Conservation (phyloP, 2,329 filamentous ascomycete genomes). For the Fusarium nygamai region DNA sequence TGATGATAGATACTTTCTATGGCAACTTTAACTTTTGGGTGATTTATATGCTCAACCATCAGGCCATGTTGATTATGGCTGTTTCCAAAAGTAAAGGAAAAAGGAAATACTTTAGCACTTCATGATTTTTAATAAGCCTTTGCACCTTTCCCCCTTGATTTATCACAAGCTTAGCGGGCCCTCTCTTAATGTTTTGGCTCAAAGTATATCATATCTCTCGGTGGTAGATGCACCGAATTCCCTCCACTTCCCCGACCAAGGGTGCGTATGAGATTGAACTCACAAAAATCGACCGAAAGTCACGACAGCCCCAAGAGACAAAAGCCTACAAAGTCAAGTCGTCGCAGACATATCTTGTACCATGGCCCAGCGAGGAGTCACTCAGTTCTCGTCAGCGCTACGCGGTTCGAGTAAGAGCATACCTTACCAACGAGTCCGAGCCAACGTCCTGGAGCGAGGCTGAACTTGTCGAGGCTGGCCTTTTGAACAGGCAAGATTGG, state of each 20-base stretch:
- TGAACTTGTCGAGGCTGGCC: not conserved
- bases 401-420: not conserved
- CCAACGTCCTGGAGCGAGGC: not conserved
- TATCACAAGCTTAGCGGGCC: too few relatives aligned
- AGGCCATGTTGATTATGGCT: too few relatives aligned
- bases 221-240: not conserved
- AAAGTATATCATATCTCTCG: too few relatives aligned
- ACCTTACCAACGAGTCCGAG: not conserved
- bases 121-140: too few relatives aligned
- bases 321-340: not conserved
- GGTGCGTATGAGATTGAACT: not conserved
- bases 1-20: rapidly evolving
- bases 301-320: not conserved
- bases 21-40: too few relatives aligned
- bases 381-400: not conserved
- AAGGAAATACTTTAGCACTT: too few relatives aligned
- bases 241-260: not conserved
- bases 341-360: not conserved
- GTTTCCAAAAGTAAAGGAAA: too few relatives aligned
- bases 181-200: too few relatives aligned
- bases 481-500: not conserved
- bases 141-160: too few relatives aligned
- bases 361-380: not conserved
- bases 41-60: too few relatives aligned
- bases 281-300: rapidly evolving